These are phyloP conservation scores for Mucor indicus DNA, from an alignment of 371 early-diverging fungal genomes.

Conservation along the genomic window DNA sequence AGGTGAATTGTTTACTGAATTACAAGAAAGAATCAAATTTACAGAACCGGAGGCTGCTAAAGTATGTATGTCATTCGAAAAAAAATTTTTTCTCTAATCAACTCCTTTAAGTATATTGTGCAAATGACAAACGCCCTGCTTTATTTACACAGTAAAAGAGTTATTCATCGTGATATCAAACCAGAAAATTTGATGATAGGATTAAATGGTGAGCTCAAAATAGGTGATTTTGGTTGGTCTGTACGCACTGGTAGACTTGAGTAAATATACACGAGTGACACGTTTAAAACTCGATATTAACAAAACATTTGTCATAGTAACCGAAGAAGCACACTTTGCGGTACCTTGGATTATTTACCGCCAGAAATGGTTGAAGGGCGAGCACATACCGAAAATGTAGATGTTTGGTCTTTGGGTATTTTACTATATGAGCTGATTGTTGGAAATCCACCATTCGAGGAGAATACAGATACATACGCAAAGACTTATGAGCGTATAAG, in stretches of 20 bases:
- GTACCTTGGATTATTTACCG: constrained; percentile 97
- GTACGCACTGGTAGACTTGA: constrained; percentile 34
- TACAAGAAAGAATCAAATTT: constrained; percentile 69
- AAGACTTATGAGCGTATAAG: constrained; percentile 85
- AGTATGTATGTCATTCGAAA: constrained; percentile 74
- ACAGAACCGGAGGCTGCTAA: constrained; percentile 78
- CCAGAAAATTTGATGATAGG: constrained; percentile 93
- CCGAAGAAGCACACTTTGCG: constrained; percentile 90
- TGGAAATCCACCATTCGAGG: constrained; percentile 97
- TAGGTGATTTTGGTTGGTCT: constrained; percentile 53
- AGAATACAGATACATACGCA: constrained; percentile 29
- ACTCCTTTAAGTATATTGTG: constrained; percentile 8
- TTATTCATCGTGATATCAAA: constrained; percentile 97
- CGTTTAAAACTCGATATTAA: too few relatives aligned
- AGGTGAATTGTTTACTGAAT: constrained; percentile 91
- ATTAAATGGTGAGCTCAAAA: constrained; percentile 45
- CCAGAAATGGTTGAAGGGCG: constrained; percentile 87
- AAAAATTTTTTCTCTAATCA: neutral
- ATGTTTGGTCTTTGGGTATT: constrained; percentile 86
- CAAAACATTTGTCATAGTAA: constrained; percentile 9
- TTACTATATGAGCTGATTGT: constrained; percentile 95
- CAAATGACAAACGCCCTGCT: constrained; percentile 77
- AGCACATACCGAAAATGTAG: constrained; percentile 75
- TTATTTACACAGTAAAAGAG: constrained; percentile 91
- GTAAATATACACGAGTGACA: constrained; percentile 34